These are phyloP conservation scores for Mycosphaerelloides madeirae DNA, from an alignment of 2,329 filamentous ascomycete species.

Conservation along the genomic window DNA sequence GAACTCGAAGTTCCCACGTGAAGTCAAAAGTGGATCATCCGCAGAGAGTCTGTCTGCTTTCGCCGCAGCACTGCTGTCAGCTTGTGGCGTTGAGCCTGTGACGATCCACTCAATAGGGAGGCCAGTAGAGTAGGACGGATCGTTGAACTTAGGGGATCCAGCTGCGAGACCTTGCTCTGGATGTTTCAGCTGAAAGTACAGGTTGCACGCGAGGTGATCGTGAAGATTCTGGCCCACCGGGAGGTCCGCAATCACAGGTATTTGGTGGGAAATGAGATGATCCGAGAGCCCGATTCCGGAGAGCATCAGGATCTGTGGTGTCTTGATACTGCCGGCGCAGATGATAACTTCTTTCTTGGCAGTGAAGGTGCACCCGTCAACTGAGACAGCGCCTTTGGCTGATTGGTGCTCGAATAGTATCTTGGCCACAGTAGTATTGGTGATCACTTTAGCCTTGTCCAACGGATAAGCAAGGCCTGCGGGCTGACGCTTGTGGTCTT, in stretches of 20 bases:
- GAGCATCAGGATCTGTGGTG: slow-evolving; percentile 49
- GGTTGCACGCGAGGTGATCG: slow-evolving; percentile 4
- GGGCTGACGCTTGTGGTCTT: neutral
- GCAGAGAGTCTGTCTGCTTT: neutral
- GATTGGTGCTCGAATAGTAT: slow-evolving; percentile 41
- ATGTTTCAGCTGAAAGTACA: slow-evolving; percentile 13
- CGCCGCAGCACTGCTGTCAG: neutral
- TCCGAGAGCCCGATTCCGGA: slow-evolving; percentile 49
- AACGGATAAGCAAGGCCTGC: slow-evolving; percentile 2
- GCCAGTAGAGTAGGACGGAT: slow-evolving; percentile 2
- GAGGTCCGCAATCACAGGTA: slow-evolving; percentile 43
- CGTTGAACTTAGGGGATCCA: slow-evolving; percentile 3
- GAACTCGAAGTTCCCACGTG: no score
- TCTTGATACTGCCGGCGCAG: slow-evolving; percentile 48
- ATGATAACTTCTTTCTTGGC: slow-evolving; percentile 17
- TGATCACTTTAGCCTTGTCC: slow-evolving; percentile 44
- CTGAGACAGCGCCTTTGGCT: slow-evolving; percentile 44
- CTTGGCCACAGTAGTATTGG: slow-evolving; percentile 45
- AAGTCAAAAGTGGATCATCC: no score
- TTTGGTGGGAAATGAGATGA: slow-evolving; percentile 37
- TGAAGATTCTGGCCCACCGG: slow-evolving; percentile 46
- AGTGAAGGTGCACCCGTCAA: slow-evolving; percentile 10
- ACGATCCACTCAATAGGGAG: slow-evolving; percentile 6
- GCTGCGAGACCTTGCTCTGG: slow-evolving; percentile 17
- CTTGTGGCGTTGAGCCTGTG: neutral